A percentile compares a stretch with the other conserved stretches of the same genome.
Evolutionary conservation across 2,329 filamentous ascomycete species (phyloP).

Genomic region (Diaporthe nobilis): DNA sequence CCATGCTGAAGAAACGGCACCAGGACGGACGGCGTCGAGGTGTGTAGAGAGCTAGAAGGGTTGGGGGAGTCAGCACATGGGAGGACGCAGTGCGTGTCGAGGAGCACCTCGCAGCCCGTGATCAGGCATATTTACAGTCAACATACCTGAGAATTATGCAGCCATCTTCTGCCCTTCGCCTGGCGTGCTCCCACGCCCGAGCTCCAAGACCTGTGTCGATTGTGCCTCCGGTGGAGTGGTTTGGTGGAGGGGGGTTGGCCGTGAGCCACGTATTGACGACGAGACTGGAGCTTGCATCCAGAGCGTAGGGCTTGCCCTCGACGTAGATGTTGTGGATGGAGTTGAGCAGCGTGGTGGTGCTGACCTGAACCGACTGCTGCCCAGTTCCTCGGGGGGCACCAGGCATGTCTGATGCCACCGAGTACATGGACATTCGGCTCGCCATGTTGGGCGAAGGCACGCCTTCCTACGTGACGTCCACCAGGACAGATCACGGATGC

Average conservation of each 20-base stretch:
- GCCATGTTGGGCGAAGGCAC: slow-evolving; percentile 63
- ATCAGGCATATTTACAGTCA: slow-evolving; percentile 38
- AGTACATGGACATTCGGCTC: slow-evolving; percentile 79
- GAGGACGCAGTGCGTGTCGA: background rate
- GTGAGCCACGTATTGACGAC: slow-evolving; percentile 98
- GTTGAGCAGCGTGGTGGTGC: slow-evolving; percentile 93
- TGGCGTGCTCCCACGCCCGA: slow-evolving; percentile 95
- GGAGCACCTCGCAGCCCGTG: background rate
- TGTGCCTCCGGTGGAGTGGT: slow-evolving; percentile 80
- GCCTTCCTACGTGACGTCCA: slow-evolving; percentile 52
- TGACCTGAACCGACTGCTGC: slow-evolving; percentile 83
- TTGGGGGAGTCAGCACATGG: slow-evolving; percentile 41
- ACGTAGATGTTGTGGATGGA: slow-evolving; percentile 91
- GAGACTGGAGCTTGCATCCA: slow-evolving; percentile 91
- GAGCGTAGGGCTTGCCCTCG: slow-evolving; percentile 82
- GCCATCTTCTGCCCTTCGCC: slow-evolving; percentile 93
- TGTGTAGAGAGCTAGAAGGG: slow-evolving; percentile 81
- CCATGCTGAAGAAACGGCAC: slow-evolving; percentile 81
- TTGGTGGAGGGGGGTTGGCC: slow-evolving; percentile 76
- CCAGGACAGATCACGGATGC: slow-evolving; percentile 51
- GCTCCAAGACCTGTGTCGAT: slow-evolving; percentile 84
- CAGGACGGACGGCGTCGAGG: slow-evolving; percentile 87
- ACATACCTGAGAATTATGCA: slow-evolving; percentile 89
- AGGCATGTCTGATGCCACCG: slow-evolving; percentile 74
- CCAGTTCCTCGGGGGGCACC: slow-evolving; percentile 68